These are phyloP conservation scores for Mentha longifolia DNA, from an alignment of 257 asterid species.

Conservation along the genomic window DNA sequence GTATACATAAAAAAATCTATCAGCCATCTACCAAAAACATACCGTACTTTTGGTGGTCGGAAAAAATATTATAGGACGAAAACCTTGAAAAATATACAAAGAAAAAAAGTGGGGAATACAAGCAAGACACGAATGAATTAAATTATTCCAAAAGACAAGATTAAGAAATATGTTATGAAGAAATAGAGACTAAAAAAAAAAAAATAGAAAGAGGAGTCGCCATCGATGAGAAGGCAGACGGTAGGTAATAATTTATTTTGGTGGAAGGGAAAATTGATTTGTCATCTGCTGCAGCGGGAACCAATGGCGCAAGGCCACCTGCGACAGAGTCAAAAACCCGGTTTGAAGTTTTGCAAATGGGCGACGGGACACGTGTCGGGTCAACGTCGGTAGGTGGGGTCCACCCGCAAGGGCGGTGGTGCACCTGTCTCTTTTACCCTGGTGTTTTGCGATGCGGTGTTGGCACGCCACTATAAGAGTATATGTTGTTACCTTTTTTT, in stretches of 20 bases:
- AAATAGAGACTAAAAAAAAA: too few species aligned
- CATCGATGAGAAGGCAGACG: background rate
- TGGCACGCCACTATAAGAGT: conserved; percentile 3
- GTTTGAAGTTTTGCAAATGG: background rate
- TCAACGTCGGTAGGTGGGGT: conserved; percentile 20
- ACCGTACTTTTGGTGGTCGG: too few species aligned
- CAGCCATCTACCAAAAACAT: too few species aligned
- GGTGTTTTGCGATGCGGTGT: background rate
- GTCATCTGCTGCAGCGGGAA: background rate
- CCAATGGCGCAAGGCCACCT: conserved; percentile 19
- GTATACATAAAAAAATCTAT: too few species aligned
- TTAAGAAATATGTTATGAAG: too few species aligned
- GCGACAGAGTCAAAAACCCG: background rate
- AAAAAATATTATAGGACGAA: too few species aligned
- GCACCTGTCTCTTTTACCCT: conserved; percentile 10
- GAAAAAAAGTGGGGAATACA: background rate
- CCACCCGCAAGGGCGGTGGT: background rate
- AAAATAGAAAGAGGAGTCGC: background rate
- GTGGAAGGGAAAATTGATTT: conserved; percentile 8
- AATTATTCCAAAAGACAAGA: background rate
- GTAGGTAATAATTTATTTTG: too few species aligned
- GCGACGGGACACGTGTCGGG: conserved; percentile 32
- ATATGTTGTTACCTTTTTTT: background rate
- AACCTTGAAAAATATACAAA: background rate
- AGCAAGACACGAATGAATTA: background rate